Evolutionary conservation across 805 yeast species (phyloP), one percentile per base, ranked within the genome.

Genomic region (Saccharomycopsis capsularis): DNA sequence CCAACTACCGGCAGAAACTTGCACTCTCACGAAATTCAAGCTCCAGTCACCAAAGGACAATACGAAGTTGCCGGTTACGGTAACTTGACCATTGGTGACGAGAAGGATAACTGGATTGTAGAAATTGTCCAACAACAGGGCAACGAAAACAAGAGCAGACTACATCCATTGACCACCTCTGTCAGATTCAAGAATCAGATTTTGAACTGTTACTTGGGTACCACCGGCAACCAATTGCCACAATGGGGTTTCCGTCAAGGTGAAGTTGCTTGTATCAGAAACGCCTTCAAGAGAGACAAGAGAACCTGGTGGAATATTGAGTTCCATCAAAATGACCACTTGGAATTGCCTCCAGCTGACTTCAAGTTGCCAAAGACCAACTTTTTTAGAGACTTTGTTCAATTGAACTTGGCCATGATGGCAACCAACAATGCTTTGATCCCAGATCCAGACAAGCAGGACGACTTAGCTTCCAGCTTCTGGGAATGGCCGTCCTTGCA

Each of bases 201-300:
- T 7, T 64, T 88, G 59, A 84, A 85, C 38, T 95, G 97, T 64
- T 90, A 89, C 64, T 69, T 93, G 61, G 85, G 90, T 56, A 85
- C 91, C 13, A 75, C 93, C 9, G 97, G 96, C 40, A 68, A 71
- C 56, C 63, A 78, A 22, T 81, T 90, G 61, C 99, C 99, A 18
- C 81, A 79, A 16, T 93, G 99, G 99, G 99, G 99, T 19, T 93
- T 91, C 76, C 79, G 88, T 63, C 99, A 93, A 71, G 95, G 96
- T 55, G 99, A 93, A 70, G 91, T 93, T 55, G 82, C 81, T 1
- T 93, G 99, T 68, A 66, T 71, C 63, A 78, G 75, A 56, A 65
- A 71, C 53, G 81, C 88, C 34, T 84, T 81, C 64, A 68, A 61
- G 40, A 80, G 85, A 65, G 95, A 85, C 62, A 85, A 85, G 69